phyloP scores from a whole-genome alignment of 2,329 filamentous ascomycete species.

The Alternaria arbusti region DNA sequence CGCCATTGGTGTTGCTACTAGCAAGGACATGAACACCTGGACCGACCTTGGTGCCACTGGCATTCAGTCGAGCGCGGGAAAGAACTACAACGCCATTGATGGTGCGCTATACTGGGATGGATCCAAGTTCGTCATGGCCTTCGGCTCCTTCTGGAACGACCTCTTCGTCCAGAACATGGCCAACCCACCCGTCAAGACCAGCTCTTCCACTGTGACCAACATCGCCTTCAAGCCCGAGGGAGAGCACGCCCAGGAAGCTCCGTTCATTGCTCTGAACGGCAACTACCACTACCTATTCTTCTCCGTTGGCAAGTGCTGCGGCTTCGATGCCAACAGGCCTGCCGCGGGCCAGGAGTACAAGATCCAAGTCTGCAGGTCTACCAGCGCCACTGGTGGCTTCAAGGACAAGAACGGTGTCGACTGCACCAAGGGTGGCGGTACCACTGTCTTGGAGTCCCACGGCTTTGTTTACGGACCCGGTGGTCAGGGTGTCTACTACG shows the following conservation, averaged over 20 bases:
- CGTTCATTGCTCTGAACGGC: conserved; percentile 62
- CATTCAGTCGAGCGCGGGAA: conserved; percentile 50
- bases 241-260: conserved; percentile 62
- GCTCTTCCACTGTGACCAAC: conserved; percentile 50
- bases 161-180: conserved; percentile 65
- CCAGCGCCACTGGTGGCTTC: conserved; percentile 60
- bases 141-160: conserved; percentile 73
- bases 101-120: conserved; percentile 51
- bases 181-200: conserved; percentile 40
- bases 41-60: conserved; percentile 65
- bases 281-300: conserved; percentile 71
- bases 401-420: conserved; percentile 61
- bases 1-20: conserved; percentile 66
- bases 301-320: conserved; percentile 67
- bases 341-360: conserved; percentile 68
- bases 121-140: conserved; percentile 61
- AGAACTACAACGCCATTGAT: conserved; percentile 61
- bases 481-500: conserved; percentile 66
- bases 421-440: conserved; percentile 66
- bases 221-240: conserved; percentile 62
- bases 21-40: conserved; percentile 61
- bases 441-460: conserved; percentile 66
- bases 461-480: conserved; percentile 69
- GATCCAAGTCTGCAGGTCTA: conserved; percentile 69
- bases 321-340: conserved; percentile 60